Evolutionary conservation across 2,329 filamentous ascomycete genomes (phyloP).

Genomic region (Alternaria ventricosa): DNA sequence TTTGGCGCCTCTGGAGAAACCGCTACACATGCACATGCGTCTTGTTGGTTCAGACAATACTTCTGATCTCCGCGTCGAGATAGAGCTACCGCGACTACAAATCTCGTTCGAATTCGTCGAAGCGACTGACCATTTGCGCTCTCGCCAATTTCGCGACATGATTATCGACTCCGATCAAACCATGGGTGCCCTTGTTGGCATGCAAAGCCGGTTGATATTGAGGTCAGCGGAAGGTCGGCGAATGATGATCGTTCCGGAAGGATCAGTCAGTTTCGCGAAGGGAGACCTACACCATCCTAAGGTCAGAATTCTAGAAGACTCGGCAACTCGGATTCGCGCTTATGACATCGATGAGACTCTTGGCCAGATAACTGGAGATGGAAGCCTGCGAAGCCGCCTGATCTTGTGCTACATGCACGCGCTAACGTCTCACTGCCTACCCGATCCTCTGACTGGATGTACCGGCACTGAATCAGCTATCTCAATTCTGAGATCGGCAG

Average conservation of each 20-base stretch:
- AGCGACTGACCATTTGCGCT: slow-evolving; percentile 18
- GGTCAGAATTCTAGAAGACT: slow-evolving; percentile 21
- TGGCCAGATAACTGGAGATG: slow-evolving; percentile 59
- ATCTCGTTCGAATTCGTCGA: slow-evolving; percentile 16
- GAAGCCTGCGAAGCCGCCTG: slow-evolving; percentile 60
- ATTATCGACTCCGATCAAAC: slow-evolving; percentile 32
- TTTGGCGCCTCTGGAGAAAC: slow-evolving; percentile 25
- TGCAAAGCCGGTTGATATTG: slow-evolving; percentile 32
- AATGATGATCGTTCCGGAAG: not conserved
- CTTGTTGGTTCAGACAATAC: not conserved
- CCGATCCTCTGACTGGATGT: slow-evolving; percentile 55
- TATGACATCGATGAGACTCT: slow-evolving; percentile 61
- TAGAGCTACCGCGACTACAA: slow-evolving; percentile 24
- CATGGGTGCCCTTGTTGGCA: slow-evolving; percentile 31
- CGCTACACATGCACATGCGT: slow-evolving; percentile 23
- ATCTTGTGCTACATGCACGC: slow-evolving; percentile 61
- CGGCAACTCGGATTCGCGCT: slow-evolving; percentile 42
- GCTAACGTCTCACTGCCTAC: slow-evolving; percentile 60
- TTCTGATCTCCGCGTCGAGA: not conserved
- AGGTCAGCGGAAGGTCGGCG: slow-evolving; percentile 10
- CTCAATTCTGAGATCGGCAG: slow-evolving; percentile 56
- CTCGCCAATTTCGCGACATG: slow-evolving; percentile 36
- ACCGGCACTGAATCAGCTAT: slow-evolving; percentile 65
- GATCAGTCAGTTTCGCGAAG: not conserved
- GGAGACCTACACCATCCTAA: slow-evolving; percentile 10